Conservation (phyloP, 768 basidiomycete genomes). For the Solioccasus polychromus region DNA sequence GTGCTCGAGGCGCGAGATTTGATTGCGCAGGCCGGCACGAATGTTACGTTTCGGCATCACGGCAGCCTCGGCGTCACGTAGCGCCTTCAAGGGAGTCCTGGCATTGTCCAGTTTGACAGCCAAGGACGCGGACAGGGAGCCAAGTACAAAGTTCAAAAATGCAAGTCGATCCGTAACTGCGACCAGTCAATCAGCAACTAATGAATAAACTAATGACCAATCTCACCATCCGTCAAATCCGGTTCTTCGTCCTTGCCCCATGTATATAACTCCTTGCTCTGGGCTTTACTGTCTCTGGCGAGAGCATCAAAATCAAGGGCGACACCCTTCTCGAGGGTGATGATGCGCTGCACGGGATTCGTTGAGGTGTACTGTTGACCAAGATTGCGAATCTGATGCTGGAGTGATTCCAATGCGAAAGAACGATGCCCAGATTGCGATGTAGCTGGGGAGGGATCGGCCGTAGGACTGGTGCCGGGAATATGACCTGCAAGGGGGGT, state of each 20-base stretch:
- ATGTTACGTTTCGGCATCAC: slow-evolving; percentile 61
- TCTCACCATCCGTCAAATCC: slow-evolving; percentile 73
- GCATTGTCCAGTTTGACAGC: slow-evolving; percentile 62
- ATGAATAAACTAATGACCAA: too few species aligned
- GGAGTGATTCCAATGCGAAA: slow-evolving; percentile 58
- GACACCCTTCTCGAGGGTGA: slow-evolving; percentile 75
- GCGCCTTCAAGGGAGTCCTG: slow-evolving; percentile 62
- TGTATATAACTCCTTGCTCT: slow-evolving; percentile 81
- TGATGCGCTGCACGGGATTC: slow-evolving; percentile 70
- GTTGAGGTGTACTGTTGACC: slow-evolving; percentile 75
- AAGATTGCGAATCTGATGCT: slow-evolving; percentile 69
- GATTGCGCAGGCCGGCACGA: slow-evolving; percentile 53
- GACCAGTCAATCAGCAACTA: slow-evolving; percentile 5
- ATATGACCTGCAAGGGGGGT: slow-evolving; percentile 57
- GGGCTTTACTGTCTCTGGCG: slow-evolving; percentile 61
- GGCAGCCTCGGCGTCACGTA: slow-evolving; percentile 66
- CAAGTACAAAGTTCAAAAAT: slow-evolving; percentile 76
- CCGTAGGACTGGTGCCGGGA: slow-evolving; percentile 40
- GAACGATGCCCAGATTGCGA: slow-evolving; percentile 44
- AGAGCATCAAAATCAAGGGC: slow-evolving; percentile 70
- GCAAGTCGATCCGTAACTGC: slow-evolving; percentile 79
- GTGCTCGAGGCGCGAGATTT: slow-evolving; percentile 66
- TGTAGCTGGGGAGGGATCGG: slow-evolving; percentile 40
- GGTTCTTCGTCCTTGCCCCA: slow-evolving; percentile 75
- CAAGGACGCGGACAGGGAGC: slow-evolving; percentile 60